Percentiles rank a stretch among this genome's conserved stretches.
Conservation (phyloP, 2,329 filamentous ascomycete genomes). For the Phialocephala subalpina region DNA sequence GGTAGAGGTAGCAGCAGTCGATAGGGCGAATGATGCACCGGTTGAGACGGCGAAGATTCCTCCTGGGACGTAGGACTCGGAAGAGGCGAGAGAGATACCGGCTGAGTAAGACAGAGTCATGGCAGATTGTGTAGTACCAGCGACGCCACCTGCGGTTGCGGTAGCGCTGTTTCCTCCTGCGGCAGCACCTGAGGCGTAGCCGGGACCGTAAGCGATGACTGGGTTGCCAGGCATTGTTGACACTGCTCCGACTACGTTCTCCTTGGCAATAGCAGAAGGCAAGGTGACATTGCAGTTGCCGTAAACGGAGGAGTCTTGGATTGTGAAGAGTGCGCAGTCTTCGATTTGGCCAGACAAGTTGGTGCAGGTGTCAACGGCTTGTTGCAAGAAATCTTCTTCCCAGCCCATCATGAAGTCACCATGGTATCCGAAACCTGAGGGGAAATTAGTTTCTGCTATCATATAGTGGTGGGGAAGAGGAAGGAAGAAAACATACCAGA, state of each 20-base stretch:
- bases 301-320: constrained; percentile 66
- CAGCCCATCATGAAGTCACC: constrained; percentile 85
- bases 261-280: constrained; percentile 61
- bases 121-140: constrained; percentile 26
- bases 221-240: constrained; percentile 72
- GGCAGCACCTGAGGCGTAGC: constrained; percentile 43
- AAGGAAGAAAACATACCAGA: constrained; percentile 59
- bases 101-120: constrained; percentile 42
- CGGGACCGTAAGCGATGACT: constrained; percentile 54
- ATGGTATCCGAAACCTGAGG: constrained; percentile 75
- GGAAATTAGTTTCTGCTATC: constrained; percentile 18
- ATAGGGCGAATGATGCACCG: not conserved
- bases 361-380: constrained; percentile 79
- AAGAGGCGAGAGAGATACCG: constrained; percentile 30
- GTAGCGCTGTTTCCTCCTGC: constrained; percentile 24
- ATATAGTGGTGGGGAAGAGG: not conserved
- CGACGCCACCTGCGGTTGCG: constrained; percentile 20
- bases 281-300: constrained; percentile 70
- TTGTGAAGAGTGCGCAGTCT: constrained; percentile 79
- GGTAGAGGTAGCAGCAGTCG: not conserved
- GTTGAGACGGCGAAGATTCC: constrained; percentile 43
- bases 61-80: constrained; percentile 38
- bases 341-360: constrained; percentile 71
- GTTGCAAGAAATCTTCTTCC: constrained; percentile 72
- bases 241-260: constrained; percentile 63